Evolutionary conservation across 306 rosid species (phyloP), one percentile per base, ranked within the genome.

Genomic region (Vigna unguiculata): DNA sequence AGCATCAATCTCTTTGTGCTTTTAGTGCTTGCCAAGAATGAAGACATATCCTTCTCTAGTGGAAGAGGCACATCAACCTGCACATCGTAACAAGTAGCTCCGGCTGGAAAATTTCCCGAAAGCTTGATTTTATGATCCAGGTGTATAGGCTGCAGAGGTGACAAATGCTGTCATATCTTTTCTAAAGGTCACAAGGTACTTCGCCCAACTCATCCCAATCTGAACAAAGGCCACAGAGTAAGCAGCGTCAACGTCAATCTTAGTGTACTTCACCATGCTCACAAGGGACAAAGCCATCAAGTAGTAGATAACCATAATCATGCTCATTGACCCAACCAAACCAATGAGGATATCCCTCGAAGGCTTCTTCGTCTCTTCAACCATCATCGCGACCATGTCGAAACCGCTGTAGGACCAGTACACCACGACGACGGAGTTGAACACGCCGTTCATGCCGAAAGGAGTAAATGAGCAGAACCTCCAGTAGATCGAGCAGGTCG

Each of bases 341-440:
- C 98, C 96, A 22, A 95, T 75, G 0, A 97, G 99, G 16, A 95
- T 90, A 49, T 95, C 99, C 82, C 90, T 87, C 0, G 97, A 83
- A 59, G 99, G 99, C 7, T 79, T 70, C 71, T 92, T 92, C 0
- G 96, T 89, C 74, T 95, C 99, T 78, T 95, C 97, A 7, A 96
- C 97, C 96, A 95, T 88, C 0, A 91, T 92, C 8, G 99, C 99
- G 34, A 90, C 97, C 97, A 95, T 88, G 70, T 95, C 99, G 36
- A 95, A 95, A 28, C 98, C 98, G 2, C 97, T 88, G 53, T 90
- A 95, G 20, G 98, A 95, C 99, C 99, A 95, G 21, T 90, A 95
- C 74, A 95, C 99, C 7, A 95, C 80, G 0, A 97, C 97, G 0
- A 97, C 93, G 24, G 99, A 89, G 72, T 47, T 7, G 51, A 95